Evolutionary conservation across 345 rosid species (phyloP).

Genomic region (Eucalyptus erythrocorys): DNA sequence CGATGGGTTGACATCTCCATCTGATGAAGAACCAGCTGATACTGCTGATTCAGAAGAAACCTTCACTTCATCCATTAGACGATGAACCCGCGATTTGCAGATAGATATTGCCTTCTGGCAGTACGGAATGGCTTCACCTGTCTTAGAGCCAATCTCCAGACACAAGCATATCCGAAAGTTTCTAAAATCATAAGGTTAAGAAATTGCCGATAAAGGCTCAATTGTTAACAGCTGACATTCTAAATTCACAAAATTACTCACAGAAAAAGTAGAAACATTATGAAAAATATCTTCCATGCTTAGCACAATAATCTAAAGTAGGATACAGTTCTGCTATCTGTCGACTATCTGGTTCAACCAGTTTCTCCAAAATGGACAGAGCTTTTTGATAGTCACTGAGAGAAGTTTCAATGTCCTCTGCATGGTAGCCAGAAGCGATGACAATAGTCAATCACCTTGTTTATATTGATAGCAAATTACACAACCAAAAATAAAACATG

Average conservation of each 20-base stretch:
- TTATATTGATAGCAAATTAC: neutral
- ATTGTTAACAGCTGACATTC: neutral
- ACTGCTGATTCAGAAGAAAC: slow-evolving; percentile 29
- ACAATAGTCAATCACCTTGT: neutral
- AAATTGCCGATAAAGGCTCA: neutral
- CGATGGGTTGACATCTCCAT: slow-evolving; percentile 42
- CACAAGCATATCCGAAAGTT: slow-evolving; percentile 84
- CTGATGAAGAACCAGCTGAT: slow-evolving; percentile 37
- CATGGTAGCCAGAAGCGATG: neutral
- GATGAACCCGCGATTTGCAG: slow-evolving; percentile 59
- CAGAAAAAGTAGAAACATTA: neutral
- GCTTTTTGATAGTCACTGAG: slow-evolving; percentile 77
- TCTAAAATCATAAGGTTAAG: slow-evolving; percentile 51
- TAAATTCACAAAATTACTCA: neutral
- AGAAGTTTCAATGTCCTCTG: slow-evolving; percentile 96
- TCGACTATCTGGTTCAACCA: slow-evolving; percentile 88
- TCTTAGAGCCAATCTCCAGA: slow-evolving; percentile 70
- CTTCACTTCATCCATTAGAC: slow-evolving; percentile 48
- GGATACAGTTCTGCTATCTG: slow-evolving; percentile 92
- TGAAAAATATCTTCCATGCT: neutral
- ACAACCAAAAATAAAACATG: neutral
- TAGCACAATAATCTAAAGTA: neutral
- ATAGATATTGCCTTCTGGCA: slow-evolving; percentile 71
- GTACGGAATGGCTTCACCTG: slow-evolving; percentile 69
- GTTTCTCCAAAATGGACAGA: slow-evolving; percentile 46